Evolutionary conservation across 495 filamentous ascomycete species (phyloP).

Genomic region (Haplographium delicatum): DNA sequence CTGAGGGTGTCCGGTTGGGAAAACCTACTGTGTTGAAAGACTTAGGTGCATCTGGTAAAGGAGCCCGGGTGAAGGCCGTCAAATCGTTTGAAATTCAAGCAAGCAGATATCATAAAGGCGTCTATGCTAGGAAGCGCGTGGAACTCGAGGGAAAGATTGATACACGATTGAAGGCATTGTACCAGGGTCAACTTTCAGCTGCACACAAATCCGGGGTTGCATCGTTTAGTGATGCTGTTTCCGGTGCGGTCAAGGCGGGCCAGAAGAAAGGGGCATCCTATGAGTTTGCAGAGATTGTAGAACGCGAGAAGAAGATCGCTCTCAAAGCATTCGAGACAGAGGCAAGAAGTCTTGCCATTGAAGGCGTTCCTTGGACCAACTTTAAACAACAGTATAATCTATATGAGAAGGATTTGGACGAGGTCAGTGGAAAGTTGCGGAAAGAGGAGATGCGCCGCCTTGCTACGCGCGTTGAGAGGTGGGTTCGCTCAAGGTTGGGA

Average conservation of each 20-base stretch:
- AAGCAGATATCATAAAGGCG: constrained; percentile 91
- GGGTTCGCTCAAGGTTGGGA: constrained; percentile 79
- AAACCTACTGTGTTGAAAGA: constrained; percentile 66
- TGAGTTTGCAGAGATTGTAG: constrained; percentile 93
- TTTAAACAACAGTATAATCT: constrained; percentile 48
- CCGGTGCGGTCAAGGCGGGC: constrained; percentile 68
- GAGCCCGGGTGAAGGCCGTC: constrained; percentile 64
- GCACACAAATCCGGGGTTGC: constrained; percentile 83
- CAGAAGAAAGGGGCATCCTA: constrained; percentile 87
- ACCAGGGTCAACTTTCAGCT: constrained; percentile 78
- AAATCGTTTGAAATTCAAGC: constrained; percentile 85
- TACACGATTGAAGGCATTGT: constrained; percentile 75
- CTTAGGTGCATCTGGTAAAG: constrained; percentile 69
- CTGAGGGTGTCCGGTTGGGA: constrained; percentile 64
- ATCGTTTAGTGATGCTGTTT: constrained; percentile 84
- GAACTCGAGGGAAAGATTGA: constrained; percentile 88
- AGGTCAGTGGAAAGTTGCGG: constrained; percentile 73
- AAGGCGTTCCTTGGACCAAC: constrained; percentile 77
- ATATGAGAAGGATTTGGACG: constrained; percentile 76
- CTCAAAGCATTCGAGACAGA: constrained; percentile 72
- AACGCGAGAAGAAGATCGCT: constrained; percentile 69
- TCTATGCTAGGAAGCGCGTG: constrained; percentile 75
- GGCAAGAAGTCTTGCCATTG: constrained; percentile 65
- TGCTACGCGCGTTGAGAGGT: constrained; percentile 83
- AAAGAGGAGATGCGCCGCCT: constrained; percentile 94